Evolutionary conservation across 306 rosid species (phyloP).

Genomic region (Purshia tridentata): DNA sequence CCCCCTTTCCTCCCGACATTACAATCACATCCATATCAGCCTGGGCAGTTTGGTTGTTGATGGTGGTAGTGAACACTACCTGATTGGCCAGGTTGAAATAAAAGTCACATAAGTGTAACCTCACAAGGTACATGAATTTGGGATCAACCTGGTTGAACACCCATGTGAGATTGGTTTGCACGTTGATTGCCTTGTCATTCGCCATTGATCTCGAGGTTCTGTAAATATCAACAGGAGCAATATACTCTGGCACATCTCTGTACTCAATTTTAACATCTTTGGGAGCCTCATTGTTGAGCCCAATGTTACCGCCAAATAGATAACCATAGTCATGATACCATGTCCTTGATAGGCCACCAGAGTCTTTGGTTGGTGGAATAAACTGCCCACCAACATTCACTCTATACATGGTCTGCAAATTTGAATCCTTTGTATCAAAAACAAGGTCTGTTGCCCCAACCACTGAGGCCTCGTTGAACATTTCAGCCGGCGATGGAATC

Average conservation of each 20-base stretch:
- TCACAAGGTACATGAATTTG: conserved; percentile 46
- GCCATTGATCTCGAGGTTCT: conserved; percentile 48
- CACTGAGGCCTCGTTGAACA: conserved; percentile 25
- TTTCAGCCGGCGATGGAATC: conserved; percentile 23
- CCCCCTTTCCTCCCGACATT: conserved; percentile 38
- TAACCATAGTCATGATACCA: conserved; percentile 51
- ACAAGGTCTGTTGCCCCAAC: conserved; percentile 27
- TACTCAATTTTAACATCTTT: conserved; percentile 25
- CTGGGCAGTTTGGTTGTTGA: conserved; percentile 46
- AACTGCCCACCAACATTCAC: conserved; percentile 47
- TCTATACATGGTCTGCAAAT: conserved; percentile 42
- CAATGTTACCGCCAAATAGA: conserved; percentile 36
- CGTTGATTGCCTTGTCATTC: conserved; percentile 16
- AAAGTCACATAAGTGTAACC: conserved; percentile 50
- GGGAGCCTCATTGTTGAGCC: conserved; percentile 24
- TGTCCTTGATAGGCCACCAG: conserved; percentile 34
- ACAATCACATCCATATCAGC: conserved; percentile 33
- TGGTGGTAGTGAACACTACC: conserved; percentile 34
- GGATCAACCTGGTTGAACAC: conserved; percentile 44
- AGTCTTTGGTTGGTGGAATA: conserved; percentile 41
- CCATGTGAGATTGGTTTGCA: conserved; percentile 43
- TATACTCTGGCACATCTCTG: conserved; percentile 24
- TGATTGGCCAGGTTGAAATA: conserved; percentile 31
- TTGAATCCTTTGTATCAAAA: conserved; percentile 21
- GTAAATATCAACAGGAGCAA: conserved; percentile 42